Percentiles rank a stretch among this genome's conserved stretches.
Conservation (phyloP, 225 moss, liverwort and hornwort species). For the Physcomitrellopsis africana region DNA sequence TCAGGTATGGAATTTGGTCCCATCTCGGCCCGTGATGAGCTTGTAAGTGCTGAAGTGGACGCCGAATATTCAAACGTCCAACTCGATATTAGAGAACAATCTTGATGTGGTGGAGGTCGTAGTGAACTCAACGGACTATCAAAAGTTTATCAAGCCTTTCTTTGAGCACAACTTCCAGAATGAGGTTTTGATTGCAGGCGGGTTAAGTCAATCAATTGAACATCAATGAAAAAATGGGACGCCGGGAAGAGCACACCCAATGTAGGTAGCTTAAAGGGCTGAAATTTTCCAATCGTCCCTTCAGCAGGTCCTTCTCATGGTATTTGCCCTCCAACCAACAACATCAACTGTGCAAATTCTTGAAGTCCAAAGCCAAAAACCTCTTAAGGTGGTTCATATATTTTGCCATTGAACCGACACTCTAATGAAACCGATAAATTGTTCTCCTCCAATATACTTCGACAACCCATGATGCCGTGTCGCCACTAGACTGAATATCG, state of each 20-base stretch:
- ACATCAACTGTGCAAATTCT: not conserved
- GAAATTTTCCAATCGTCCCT: too few relatives aligned
- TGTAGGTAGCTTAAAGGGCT: too few relatives aligned
- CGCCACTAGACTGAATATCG: not conserved
- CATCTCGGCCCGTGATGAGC: conserved; percentile 52
- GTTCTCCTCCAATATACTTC: fast-evolving
- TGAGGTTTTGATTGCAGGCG: not conserved
- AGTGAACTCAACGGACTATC: conserved; percentile 40
- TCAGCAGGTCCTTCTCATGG: too few relatives aligned
- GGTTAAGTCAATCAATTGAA: too few relatives aligned
- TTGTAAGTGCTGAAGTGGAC: conserved; percentile 56
- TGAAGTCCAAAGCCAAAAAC: not conserved
- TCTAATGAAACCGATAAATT: not conserved
- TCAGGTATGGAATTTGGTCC: conserved; percentile 70
- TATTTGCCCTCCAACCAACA: too few relatives aligned
- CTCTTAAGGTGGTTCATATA: not conserved
- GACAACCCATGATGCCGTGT: fast-evolving
- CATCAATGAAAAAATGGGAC: too few relatives aligned
- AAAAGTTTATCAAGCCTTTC: conserved; percentile 55
- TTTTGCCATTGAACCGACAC: not conserved
- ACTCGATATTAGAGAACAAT: conserved; percentile 36
- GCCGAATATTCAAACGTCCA: conserved; percentile 46
- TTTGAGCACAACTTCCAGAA: conserved; percentile 44
- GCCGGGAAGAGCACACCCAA: too few relatives aligned
- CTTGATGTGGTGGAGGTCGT: conserved; percentile 52